Evolutionary conservation across 2,329 filamentous ascomycete genomes (phyloP), one percentile per base, ranked within the genome.

Genomic region (Hypomyces rosellus): DNA sequence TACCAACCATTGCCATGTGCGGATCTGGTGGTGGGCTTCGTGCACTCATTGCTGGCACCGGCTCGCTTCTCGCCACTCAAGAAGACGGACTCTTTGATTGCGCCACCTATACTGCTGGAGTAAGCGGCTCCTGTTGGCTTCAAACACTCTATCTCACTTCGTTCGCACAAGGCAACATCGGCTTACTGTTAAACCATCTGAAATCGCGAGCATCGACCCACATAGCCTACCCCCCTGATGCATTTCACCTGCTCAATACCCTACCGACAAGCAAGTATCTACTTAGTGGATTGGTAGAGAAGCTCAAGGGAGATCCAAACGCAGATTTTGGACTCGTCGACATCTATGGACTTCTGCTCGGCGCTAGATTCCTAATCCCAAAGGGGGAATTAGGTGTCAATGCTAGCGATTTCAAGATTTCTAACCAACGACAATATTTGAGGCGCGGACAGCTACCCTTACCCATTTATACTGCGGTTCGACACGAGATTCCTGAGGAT

Each of bases 81-180:
- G 87, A 96, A 64, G 86, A 88, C 51, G 93, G 93, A 0, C 74
- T 99, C 0, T 95, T 96, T 65, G 91, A 96, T 68, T 97, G 93
- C 64, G 80, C 89, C 11, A 97, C 91, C 1, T 99, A 99, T 63
- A 95, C 90, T 1, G 89, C 92, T 5, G 93, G 93, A 1, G 93
- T 99, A 45, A 96, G 90, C 63, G 93, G 93, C 0, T 95, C 88
- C 56, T 97, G 93, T 67, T 99, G 93, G 93, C 76, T 97, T 5
- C 92, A 97, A 65, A 77, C 88, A 0, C 75, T 99, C 4, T 96
- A 88, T 64, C 84, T 93, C 62, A 66, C 67, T 4, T 88, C 89
- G 1, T 77, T 97, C 50, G 78, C 85, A 0, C 75, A 77, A 14
- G 81, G 84, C 49, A 82, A 80, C 54, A 80, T 95, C 58, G 73